Percentiles rank a stretch among this genome's conserved stretches.
phyloP scores from a whole-genome alignment of 495 filamentous ascomycete species.

The Penicillium ochrochloron region DNA sequence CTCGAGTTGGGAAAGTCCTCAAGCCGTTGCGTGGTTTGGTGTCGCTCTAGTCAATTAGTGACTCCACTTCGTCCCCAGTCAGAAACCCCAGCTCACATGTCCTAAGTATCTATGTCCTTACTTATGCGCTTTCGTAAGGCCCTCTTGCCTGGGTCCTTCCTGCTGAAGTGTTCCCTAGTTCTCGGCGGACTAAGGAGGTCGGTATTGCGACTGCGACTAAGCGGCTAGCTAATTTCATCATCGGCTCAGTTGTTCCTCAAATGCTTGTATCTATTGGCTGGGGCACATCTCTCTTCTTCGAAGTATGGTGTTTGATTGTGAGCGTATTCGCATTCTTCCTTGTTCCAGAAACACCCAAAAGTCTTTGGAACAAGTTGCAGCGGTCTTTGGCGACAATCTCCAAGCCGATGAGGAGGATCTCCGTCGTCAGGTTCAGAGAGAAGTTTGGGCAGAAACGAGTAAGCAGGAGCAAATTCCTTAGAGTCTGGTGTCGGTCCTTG shows the following conservation, averaged over 20 bases:
- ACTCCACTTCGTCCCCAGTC: background rate
- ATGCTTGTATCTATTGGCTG: slow-evolving; percentile 59
- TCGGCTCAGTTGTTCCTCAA: slow-evolving; percentile 60
- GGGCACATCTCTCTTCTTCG: slow-evolving; percentile 12
- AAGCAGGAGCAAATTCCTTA: background rate
- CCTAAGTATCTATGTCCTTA: slow-evolving; percentile 21
- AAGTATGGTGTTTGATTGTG: slow-evolving; percentile 3
- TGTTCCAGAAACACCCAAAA: slow-evolving; percentile 16
- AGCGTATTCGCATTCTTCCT: slow-evolving; percentile 10
- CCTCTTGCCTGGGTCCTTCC: slow-evolving; percentile 30
- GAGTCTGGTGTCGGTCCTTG: no score
- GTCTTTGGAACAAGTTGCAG: slow-evolving; percentile 25
- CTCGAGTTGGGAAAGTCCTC: slow-evolving; percentile 26
- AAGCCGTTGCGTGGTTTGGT: slow-evolving; percentile 27
- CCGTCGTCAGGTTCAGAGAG: slow-evolving; percentile 10
- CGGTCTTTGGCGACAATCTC: slow-evolving; percentile 15
- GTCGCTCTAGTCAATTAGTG: slow-evolving; percentile 27
- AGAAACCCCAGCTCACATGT: slow-evolving; percentile 4
- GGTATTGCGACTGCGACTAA: slow-evolving; percentile 27
- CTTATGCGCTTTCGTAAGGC: slow-evolving; percentile 26
- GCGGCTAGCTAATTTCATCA: slow-evolving; percentile 66
- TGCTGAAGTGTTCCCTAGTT: slow-evolving; percentile 30
- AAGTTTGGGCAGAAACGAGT: slow-evolving; percentile 16
- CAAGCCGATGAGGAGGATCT: slow-evolving; percentile 16
- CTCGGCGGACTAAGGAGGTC: slow-evolving; percentile 28